Evolutionary conservation across 2,329 filamentous ascomycete genomes (phyloP).

Genomic region (Claviceps arundinis): DNA sequence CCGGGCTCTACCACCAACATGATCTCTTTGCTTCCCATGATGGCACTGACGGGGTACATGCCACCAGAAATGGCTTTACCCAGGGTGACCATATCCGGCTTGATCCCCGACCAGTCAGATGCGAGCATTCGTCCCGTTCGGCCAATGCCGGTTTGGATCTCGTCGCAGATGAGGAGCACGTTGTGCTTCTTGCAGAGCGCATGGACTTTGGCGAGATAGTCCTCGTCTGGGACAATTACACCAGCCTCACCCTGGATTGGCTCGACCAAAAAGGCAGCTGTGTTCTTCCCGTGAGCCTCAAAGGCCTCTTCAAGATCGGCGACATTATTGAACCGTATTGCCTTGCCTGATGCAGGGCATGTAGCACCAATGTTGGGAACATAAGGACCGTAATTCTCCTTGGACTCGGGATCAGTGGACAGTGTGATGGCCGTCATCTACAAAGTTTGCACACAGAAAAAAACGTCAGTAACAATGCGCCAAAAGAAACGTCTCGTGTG

Average conservation of each 20-base stretch:
- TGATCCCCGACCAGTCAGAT: slow-evolving; percentile 88
- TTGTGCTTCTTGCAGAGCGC: slow-evolving; percentile 91
- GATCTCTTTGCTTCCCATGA: slow-evolving; percentile 75
- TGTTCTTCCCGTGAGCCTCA: slow-evolving; percentile 67
- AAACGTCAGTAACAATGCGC: neutral
- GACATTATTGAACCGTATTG: slow-evolving; percentile 78
- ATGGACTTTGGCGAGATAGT: slow-evolving; percentile 69
- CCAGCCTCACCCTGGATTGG: slow-evolving; percentile 96
- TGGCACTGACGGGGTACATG: slow-evolving; percentile 97
- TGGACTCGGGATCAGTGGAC: slow-evolving; percentile 88
- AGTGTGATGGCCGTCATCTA: slow-evolving; percentile 91
- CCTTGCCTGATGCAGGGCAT: slow-evolving; percentile 59
- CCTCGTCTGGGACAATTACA: slow-evolving; percentile 84
- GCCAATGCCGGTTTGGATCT: slow-evolving; percentile 96
- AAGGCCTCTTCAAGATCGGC: slow-evolving; percentile 67
- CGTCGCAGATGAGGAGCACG: slow-evolving; percentile 89
- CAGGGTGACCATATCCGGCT: slow-evolving; percentile 85
- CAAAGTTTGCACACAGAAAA: neutral
- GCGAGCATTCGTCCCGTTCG: slow-evolving; percentile 89
- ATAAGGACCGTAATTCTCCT: slow-evolving; percentile 94
- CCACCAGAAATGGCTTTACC: slow-evolving; percentile 97
- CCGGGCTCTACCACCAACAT: slow-evolving; percentile 95
- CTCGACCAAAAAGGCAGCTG: slow-evolving; percentile 87
- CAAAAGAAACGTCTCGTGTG: too few species aligned
- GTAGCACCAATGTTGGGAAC: slow-evolving; percentile 74